A percentile compares a stretch with the other conserved stretches of the same genome.
Conservation (phyloP, 2,329 filamentous ascomycete genomes). For the Lasiodiplodia hormozganensis region DNA sequence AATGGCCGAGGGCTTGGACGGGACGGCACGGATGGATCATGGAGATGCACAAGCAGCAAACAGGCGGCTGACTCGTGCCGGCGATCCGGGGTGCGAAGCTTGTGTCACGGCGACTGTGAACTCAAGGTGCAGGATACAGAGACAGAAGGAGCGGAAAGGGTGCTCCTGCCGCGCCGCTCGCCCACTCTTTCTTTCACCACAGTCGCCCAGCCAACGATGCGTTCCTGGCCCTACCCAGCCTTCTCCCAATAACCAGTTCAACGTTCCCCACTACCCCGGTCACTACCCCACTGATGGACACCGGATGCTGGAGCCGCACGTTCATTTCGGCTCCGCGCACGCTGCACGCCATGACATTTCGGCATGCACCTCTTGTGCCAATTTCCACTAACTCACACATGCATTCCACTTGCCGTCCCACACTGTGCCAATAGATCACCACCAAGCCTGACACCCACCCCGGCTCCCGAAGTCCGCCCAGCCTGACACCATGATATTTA, state of each 20-base stretch:
- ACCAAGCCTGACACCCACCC: not conserved
- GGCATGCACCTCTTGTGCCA: constrained; percentile 4
- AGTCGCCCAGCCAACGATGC: not conserved
- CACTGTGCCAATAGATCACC: constrained; percentile 7
- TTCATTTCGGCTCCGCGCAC: not conserved
- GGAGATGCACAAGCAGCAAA: not conserved
- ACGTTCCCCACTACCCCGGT: not conserved
- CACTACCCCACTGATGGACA: not conserved
- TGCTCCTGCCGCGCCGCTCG: not conserved
- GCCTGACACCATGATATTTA: constrained; percentile 15
- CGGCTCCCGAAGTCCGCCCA: not conserved
- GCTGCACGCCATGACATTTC: constrained; percentile 1
- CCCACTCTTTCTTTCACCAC: not conserved
- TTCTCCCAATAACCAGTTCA: not conserved
- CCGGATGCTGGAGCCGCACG: not conserved
- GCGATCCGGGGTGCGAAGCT: constrained; percentile 16
- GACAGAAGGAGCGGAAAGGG: not conserved
- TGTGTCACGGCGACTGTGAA: not conserved
- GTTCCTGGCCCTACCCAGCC: not conserved
- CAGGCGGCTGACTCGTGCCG: constrained; percentile 18
- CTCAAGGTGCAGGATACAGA: not conserved
- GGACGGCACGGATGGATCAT: not conserved
- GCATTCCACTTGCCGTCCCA: constrained; percentile 16
- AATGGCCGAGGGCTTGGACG: not conserved
- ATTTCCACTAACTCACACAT: constrained; percentile 6